A percentile compares a stretch with the other conserved stretches of the same genome.
phyloP scores from a whole-genome alignment of 306 rosid genomes.

The Rosa chinensis region DNA sequence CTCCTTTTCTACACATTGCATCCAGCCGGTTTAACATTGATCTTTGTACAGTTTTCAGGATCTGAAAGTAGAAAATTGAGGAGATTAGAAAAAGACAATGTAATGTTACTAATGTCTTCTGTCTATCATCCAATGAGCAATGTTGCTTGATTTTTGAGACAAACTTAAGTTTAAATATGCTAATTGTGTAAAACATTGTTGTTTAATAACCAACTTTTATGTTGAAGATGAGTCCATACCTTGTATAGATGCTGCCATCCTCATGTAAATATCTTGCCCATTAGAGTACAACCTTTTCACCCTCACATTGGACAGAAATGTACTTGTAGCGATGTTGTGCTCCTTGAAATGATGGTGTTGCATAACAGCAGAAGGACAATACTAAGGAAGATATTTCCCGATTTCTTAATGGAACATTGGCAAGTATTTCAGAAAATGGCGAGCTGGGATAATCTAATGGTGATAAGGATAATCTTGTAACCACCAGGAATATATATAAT shows the following conservation, averaged over 20 bases:
- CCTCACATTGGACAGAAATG: no score
- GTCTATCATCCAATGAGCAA: neutral
- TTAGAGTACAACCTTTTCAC: neutral
- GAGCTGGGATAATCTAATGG: no score
- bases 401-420: conserved; percentile 79
- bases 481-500: no score
- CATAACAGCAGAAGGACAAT: conserved; percentile 90
- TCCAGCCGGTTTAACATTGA: neutral
- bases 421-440: conserved; percentile 79
- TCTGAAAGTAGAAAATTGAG: neutral
- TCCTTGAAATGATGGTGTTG: conserved; percentile 85
- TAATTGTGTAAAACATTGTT: no score
- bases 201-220: neutral
- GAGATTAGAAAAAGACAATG: neutral
- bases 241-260: conserved; percentile 37
- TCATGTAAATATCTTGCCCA: conserved; percentile 42
- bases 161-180: neutral
- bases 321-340: conserved; percentile 36
- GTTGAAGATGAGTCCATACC: conserved; percentile 13
- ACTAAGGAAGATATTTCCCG: conserved; percentile 90
- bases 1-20: neutral
- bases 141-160: neutral
- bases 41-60: neutral
- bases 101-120: neutral
- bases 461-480: no score